Base-by-base conservation (phyloP, 176 grass and related monocot genomes). In the Oryza officinalis region DNA sequence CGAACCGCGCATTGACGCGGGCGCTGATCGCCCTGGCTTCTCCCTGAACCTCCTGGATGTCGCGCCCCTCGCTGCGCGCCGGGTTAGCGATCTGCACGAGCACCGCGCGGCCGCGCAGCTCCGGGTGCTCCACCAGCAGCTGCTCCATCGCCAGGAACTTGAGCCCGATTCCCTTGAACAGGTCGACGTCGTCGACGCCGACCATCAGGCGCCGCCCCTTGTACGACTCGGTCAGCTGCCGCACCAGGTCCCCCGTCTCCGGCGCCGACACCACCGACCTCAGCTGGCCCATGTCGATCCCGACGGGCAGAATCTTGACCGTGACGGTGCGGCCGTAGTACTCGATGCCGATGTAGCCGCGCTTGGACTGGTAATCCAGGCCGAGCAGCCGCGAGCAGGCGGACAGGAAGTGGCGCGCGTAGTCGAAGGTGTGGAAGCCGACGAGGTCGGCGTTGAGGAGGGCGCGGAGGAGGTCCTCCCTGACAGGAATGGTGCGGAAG, bases 391-490 rank as follows among this genome's bases (percentile, higher is more conserved):
- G 86, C 0, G 92, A 94, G 80, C 95, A 98, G 0, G 90, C 86
- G 72, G 95, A 93, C 22, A 98, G 88, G 83, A 97, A 97, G 83
- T 97, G 94, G 1, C 94, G 88, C 28, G 94, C 94, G 87, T 97
- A 97, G 84, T 97, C 94, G 80, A 97, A 97, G 84, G 94, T 97
- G 88, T 97, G 94, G 91, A 97, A 97, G 4, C 94, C 94, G 72
- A 97, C 88, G 60, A 97, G 89, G 88, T 97, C 94, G 8, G 90
- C 80, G 90, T 97, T 97, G 68, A 97, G 94, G 50, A 97, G 90
- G 25, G 94, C 92, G 8, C 94, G 94, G 68, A 97, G 74, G 71
- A 98, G 92, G 86, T 98, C 92, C 0, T 98, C 95, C 14, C 95
- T 76, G 27, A 98, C 91, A 8, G 95, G 95, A 33, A 98, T 93